phyloP scores from a whole-genome alignment of 1,284 basidiomycete genomes.

The Naganishia cerealis region DNA sequence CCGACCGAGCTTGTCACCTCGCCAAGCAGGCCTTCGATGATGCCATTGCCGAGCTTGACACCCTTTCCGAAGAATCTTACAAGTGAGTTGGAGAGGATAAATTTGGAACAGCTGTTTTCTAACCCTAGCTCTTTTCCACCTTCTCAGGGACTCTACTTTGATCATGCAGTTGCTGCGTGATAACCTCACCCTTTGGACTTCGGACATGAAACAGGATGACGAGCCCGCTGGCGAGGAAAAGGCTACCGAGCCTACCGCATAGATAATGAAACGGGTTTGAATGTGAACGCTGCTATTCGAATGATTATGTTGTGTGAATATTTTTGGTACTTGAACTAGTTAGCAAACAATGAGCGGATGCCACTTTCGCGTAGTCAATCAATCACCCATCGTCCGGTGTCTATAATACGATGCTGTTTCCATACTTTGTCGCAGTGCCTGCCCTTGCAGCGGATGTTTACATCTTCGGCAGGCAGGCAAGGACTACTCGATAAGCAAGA shows the following conservation, averaged over 20 bases:
- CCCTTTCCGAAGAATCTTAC: constrained; percentile 98
- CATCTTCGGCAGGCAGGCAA: background rate
- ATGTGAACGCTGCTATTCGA: constrained; percentile 27
- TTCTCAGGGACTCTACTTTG: constrained; percentile 73
- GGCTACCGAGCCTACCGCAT: constrained; percentile 32
- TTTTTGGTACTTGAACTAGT: constrained; percentile 20
- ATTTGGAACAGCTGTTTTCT: constrained; percentile 39
- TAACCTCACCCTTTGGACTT: constrained; percentile 97
- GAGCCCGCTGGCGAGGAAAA: constrained; percentile 40
- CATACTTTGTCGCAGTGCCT: background rate
- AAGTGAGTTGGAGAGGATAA: constrained; percentile 59
- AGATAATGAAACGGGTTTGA: constrained; percentile 22
- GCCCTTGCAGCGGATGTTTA: background rate
- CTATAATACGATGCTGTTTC: constrained; percentile 14
- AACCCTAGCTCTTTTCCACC: constrained; percentile 29
- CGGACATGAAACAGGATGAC: constrained; percentile 70
- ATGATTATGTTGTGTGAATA: constrained; percentile 32
- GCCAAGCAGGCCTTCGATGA: constrained; percentile 99
- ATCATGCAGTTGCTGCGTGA: constrained; percentile 99
- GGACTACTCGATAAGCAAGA: background rate
- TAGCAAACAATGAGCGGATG: constrained; percentile 20
- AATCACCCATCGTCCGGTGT: constrained; percentile 10
- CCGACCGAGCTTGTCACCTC: constrained; percentile 97
- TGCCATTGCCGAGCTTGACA: constrained; percentile 99
- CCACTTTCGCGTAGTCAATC: constrained; percentile 3